Base-by-base conservation (phyloP, 1,284 basidiomycete species). In the Tetrapyrgos nigripes region DNA sequence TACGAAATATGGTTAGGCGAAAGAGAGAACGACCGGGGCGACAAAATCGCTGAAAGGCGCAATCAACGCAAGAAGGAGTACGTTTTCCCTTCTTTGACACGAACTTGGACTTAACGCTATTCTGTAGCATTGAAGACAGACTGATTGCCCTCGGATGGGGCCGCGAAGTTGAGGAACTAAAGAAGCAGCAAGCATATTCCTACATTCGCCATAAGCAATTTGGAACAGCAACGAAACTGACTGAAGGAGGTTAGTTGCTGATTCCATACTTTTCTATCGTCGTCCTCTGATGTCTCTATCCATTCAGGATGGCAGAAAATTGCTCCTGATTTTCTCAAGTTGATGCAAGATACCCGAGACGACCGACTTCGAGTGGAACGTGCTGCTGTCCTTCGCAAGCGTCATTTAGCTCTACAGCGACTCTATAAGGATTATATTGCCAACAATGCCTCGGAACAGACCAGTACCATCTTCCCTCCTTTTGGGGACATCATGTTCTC, bases 101-200 rank as follows among this genome's bases (percentile, higher is more conserved):
- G 17, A 14, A 31, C 14, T 2, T 17, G 28, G 31, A 29, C 35
- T 43, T 31, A 27, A 19, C 4, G 47, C 2, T 11, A 23, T 33
- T 29, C 29, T 40, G 10, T 28, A 56, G 54, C 13, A 50, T 56
- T 4, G 2, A 49, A 19, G 35, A 23, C 21, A 10, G 26, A 24
- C 54, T 56, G 6, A 27, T 40, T 28, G 24, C 27, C n/a, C 27
- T 50, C 10, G 54, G 54, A 9, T 56, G 48, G 54, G 33, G 33
- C 6, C 33, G 19, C 11, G 54, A 56, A 43, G 33, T 48, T 4
- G 33, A 50, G 10, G 23, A n/a, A 4, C 35, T 44, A 49, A 27
- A 23, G 21, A 49, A 11, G n/a, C 19, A 23, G 3, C 23, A 5
- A 27, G 40, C 24, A 26, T 14, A 3, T 53, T 53, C 19, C 27